Base-by-base conservation (phyloP, 2,329 filamentous ascomycete species). In the Fusarium abutilonis region DNA sequence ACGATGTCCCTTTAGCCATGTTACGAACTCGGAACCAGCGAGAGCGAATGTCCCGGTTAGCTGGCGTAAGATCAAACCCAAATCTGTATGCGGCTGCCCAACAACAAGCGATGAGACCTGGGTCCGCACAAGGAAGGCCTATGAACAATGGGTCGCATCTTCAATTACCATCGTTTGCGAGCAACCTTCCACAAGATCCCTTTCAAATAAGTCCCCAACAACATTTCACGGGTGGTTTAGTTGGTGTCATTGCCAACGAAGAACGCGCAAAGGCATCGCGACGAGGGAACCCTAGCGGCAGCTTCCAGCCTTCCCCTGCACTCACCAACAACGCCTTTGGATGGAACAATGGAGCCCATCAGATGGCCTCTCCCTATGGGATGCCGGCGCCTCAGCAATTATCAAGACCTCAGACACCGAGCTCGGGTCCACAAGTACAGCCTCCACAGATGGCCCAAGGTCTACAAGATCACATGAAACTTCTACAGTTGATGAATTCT, bases 201-300 rank as follows among this genome's bases (percentile, higher is more conserved):
- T 65, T 65, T 15, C 45, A 40, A n/a, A 17, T 46, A 19, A 40
- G 40, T 6, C 53, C 51, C 8, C 57, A 60, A 29, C 54, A 45
- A 2, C 45, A 64, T 32, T 66, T 65, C 28, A 52, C 43, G 0
- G 63, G 63, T 4, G 63, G 63, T 8, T 21, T 66, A 9, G 44
- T 66, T 28, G 31, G 63, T 1, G 43, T 66, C 2, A 66, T 66
- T 6, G 63, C 63, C 2, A 53, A 23, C 1, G 58, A 66, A 9
- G 63, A 66, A 23, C 54, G 63, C 9, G 54, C 63, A 6, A 60
- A 63, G 13, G 63, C 63, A 9, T 50, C 63, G 2, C 63, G 63
- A 4, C 49, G 63, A 9, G 50, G 50, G 15, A 46, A 14, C 13
- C 60, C 54, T 1, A 63, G 49, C 4, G 54, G 15, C 5, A 21